Evolutionary conservation across 1,284 basidiomycete species (phyloP), one percentile per base, ranked within the genome.

Genomic region (Sanghuangporus baumii): DNA sequence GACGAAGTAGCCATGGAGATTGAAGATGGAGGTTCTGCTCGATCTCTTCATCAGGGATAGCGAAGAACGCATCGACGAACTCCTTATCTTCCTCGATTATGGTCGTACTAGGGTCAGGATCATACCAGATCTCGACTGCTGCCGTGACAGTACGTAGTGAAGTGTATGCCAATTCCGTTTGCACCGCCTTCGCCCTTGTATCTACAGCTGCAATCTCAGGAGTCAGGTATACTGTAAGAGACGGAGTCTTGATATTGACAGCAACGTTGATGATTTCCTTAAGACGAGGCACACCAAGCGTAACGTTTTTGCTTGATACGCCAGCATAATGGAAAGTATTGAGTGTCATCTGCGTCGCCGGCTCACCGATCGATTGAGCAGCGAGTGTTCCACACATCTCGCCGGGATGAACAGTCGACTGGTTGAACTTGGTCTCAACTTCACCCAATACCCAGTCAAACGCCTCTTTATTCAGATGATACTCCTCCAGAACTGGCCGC

Each of bases 251-350:
- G 83, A 99, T 98, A 73, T 99, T 96, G 34, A 90, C 92, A 0
- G 97, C 96, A 58, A 98, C 96, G 74, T 99, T 99, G 81, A 99
- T 99, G 69, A 99, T 98, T 75, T 98, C 96, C 79, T 98, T 98
- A 66, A 98, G 75, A 78, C 96, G 94, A 9, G 96, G 96, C 0
- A 98, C 96, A 89, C 96, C 96, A 66, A 98, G 92, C 0, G 96
- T 98, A 57, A 98, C 96, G 77, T 96, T 96, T 80, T 98, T 98
- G 73, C 90, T 93, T 31, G 96, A 96, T 34, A 98, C 96, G 90
- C 96, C 96, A 67, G 96, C 96, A 74, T 97, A 98, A 78, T 98
- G 96, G 90, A 98, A 98, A 0, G 95, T 98, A 75, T 98, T 93
- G 63, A 98, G 76, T 11, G 95, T 98, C 96, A 98, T 98, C 78